Evolutionary conservation across 192 early-diverging fungal species (phyloP), one percentile per base, ranked within the genome.

Genomic region (Backusella parvicylindrica): DNA sequence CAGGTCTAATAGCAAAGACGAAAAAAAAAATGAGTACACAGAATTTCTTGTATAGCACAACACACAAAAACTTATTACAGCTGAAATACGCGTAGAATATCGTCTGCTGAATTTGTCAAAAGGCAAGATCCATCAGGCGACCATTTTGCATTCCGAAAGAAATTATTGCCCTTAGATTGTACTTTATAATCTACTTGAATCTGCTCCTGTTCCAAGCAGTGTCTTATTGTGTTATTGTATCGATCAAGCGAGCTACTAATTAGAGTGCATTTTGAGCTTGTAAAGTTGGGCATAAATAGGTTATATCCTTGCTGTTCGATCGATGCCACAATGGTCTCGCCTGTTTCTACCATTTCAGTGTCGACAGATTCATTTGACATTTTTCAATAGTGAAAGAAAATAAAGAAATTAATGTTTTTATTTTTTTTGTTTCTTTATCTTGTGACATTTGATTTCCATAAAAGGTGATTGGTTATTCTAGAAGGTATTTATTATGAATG

Each of bases 71-170:
- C 60, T n/a, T 47, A 64, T 76, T 84, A 84, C 84, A 84, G 38
- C 56, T 86, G 81, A 83, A 88, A 91, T 69, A 91, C 64, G 50
- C 91, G 79, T 21, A 91, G 67, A 36, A 67, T 49, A 75, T 88
- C 86, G 74, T 93, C 91, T 74, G 89, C 90, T 4, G 87, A 87
- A 49, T 88, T 89, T 1, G 87, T 83, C 35, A 93, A 70, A 0
- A 92, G 41, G 71, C 87, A 91, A 1, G 85, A 72, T 43, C 91
- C 91, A 75, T 93, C 91, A 4, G 91, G 91, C 9, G 90, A 90
- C 91, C 91, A 92, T 82, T 87, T 86, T 7, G 78, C 66, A 16
- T 73, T 79, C 73, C 90, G 89, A 79, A 89, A 91, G 75, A 86
- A 92, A 70, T 90, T 89, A 38, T 84, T 83, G 6, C 12, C 18